phyloP scores from a whole-genome alignment of 192 early-diverging fungal genomes.

The Coemansia sp. region DNA sequence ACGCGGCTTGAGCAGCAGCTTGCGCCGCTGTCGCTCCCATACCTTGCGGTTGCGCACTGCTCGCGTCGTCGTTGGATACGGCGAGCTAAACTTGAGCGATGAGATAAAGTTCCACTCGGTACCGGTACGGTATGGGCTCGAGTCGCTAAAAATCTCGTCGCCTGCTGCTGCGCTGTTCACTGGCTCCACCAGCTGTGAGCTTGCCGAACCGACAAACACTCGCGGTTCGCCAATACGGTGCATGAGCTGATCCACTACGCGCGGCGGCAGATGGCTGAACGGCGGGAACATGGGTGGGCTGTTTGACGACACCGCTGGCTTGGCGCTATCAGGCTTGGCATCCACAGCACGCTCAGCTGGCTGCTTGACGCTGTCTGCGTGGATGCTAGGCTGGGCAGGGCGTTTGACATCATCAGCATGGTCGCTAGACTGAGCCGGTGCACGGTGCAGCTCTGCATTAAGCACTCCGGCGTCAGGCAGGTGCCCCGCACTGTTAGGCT shows the following conservation, averaged over 20 bases:
- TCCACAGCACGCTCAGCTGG: background rate
- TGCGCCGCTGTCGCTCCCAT: slow-evolving; percentile 13
- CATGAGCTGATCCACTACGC: slow-evolving; percentile 41
- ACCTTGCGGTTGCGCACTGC: slow-evolving; percentile 22
- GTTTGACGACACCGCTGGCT: background rate
- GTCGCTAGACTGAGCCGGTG: background rate
- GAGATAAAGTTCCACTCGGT: slow-evolving; percentile 50
- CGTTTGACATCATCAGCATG: background rate
- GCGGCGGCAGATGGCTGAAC: slow-evolving; percentile 49
- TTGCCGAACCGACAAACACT: slow-evolving; percentile 38
- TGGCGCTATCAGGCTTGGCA: background rate
- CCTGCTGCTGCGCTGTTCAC: slow-evolving; percentile 11
- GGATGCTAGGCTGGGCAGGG: too few species aligned
- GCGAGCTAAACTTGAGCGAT: slow-evolving; percentile 48
- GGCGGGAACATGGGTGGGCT: slow-evolving; percentile 45
- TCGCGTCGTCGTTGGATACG: slow-evolving; percentile 28
- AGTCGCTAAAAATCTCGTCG: slow-evolving; percentile 20
- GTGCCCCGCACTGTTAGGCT: background rate
- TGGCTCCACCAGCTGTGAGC: slow-evolving; percentile 25
- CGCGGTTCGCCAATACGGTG: slow-evolving; percentile 51
- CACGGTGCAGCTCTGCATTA: background rate
- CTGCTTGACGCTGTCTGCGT: background rate
- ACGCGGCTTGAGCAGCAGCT: slow-evolving; percentile 24
- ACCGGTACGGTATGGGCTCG: slow-evolving; percentile 43
- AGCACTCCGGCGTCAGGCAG: slow-evolving; percentile 5